Conservation (phyloP, 2,329 filamentous ascomycete genomes). For the Ascochyta rabiei region DNA sequence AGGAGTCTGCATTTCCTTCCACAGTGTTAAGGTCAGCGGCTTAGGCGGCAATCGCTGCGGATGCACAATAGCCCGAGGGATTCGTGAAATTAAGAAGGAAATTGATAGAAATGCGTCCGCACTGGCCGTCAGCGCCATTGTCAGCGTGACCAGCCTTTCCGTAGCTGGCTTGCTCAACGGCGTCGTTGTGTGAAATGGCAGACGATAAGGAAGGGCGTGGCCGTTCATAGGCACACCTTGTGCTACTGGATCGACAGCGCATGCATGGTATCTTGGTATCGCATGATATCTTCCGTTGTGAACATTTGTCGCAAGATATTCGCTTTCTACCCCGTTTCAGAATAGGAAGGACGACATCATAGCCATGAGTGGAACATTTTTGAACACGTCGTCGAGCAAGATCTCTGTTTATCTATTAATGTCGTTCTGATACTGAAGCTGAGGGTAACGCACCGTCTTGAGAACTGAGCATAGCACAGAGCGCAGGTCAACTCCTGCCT, state of each 20-base stretch:
- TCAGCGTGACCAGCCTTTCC: not conserved
- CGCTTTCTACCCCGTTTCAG: slow-evolving; percentile 12
- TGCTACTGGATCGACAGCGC: slow-evolving; percentile 7
- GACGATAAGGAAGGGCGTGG: no score
- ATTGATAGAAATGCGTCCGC: not conserved
- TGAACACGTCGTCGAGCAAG: slow-evolving; percentile 11
- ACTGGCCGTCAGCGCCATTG: not conserved
- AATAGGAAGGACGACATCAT: slow-evolving; percentile 1
- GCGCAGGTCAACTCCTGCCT: slow-evolving; percentile 4
- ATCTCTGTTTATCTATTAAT: slow-evolving; percentile 3
- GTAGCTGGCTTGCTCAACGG: no score
- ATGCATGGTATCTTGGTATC: slow-evolving; percentile 9
- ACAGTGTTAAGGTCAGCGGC: not conserved
- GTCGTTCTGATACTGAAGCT: not conserved
- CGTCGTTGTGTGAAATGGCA: no score
- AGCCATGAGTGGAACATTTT: not conserved
- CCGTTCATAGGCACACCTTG: slow-evolving; percentile 1
- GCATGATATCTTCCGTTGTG: slow-evolving; percentile 10
- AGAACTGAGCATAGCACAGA: slow-evolving; percentile 1
- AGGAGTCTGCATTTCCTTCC: no score
- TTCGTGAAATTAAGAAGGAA: slow-evolving; percentile 12
- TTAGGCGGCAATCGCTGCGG: not conserved
- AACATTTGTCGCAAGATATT: slow-evolving; percentile 12
- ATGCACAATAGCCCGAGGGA: slow-evolving; percentile 3
- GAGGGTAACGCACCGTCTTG: not conserved